These are phyloP conservation scores for Fusarium sp. DNA, from an alignment of 2,329 filamentous ascomycete genomes.

Conservation along the genomic window DNA sequence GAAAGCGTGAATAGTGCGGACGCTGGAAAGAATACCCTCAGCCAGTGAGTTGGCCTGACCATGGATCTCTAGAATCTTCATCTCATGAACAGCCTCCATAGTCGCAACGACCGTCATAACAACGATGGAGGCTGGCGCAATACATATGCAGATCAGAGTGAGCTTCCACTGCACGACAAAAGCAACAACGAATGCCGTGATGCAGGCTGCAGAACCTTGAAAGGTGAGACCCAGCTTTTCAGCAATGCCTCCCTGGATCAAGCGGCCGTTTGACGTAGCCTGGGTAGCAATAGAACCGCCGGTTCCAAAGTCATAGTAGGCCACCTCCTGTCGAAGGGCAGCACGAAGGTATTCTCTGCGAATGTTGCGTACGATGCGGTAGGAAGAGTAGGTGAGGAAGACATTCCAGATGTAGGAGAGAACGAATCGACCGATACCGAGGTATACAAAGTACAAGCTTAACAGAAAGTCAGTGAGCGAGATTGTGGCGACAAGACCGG, in stretches of 20 bases:
- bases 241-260: slow-evolving; percentile 53
- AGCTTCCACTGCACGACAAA: slow-evolving; percentile 56
- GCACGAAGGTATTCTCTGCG: slow-evolving; percentile 60
- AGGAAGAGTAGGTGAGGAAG: slow-evolving; percentile 59
- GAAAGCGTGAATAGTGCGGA: slow-evolving; percentile 56
- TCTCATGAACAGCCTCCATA: slow-evolving; percentile 45
- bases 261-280: slow-evolving; percentile 51
- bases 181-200: slow-evolving; percentile 52
- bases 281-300: slow-evolving; percentile 55
- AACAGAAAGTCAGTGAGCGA: slow-evolving; percentile 36
- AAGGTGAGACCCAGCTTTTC: slow-evolving; percentile 54
- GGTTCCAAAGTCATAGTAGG: slow-evolving; percentile 56
- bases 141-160: slow-evolving; percentile 52
- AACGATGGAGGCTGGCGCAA: slow-evolving; percentile 45
- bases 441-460: slow-evolving; percentile 66
- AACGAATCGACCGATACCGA: slow-evolving; percentile 63
- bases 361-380: slow-evolving; percentile 59
- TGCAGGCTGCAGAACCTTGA: slow-evolving; percentile 51
- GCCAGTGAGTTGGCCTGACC: slow-evolving; percentile 49
- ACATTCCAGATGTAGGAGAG: slow-evolving; percentile 58
- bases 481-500: no score
- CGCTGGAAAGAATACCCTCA: slow-evolving; percentile 51
- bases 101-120: slow-evolving; percentile 48
- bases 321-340: slow-evolving; percentile 60
- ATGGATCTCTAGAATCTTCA: slow-evolving; percentile 49